Evolutionary conservation across 192 early-diverging fungal species (phyloP).

Genomic region (Podila epicladia): DNA sequence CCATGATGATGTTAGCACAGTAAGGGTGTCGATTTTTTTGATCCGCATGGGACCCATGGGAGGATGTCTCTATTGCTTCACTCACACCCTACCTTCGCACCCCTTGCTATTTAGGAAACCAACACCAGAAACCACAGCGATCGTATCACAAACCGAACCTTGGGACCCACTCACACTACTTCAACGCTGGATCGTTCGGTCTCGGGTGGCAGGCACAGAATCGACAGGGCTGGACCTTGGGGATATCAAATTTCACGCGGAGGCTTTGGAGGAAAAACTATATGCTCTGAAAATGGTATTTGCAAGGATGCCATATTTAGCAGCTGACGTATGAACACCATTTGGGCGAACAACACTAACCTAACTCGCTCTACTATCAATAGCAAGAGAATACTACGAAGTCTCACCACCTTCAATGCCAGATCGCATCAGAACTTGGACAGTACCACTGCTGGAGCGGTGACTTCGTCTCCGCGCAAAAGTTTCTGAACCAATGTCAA

Average conservation of each 20-base stretch:
- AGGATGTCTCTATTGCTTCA: background rate
- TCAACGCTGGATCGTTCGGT: constrained; percentile 40
- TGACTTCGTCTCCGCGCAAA: constrained; percentile 14
- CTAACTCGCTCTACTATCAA: background rate
- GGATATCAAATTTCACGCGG: constrained; percentile 22
- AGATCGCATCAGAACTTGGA: constrained; percentile 34
- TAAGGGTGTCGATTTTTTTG: constrained; percentile 1
- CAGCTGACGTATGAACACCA: background rate
- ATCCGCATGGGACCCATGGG: background rate
- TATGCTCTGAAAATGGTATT: constrained; percentile 8
- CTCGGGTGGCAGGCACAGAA: constrained; percentile 24
- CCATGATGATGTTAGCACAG: constrained; percentile 34
- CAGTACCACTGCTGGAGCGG: constrained; percentile 43
- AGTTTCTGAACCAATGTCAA: constrained; percentile 14
- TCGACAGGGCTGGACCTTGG: constrained; percentile 41
- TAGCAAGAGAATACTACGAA: background rate
- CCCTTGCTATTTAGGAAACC: constrained; percentile 17
- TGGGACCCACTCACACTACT: constrained; percentile 44
- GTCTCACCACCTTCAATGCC: constrained; percentile 16
- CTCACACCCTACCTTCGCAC: background rate
- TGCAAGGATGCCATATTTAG: too few relatives aligned
- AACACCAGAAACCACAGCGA: constrained; percentile 5
- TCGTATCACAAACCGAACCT: constrained; percentile 13
- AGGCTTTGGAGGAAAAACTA: constrained; percentile 19
- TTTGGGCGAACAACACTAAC: background rate